Evolutionary conservation across 1,139 yeast species (phyloP), one percentile per base, ranked within the genome.

Genomic region (Komagataea norvegica): DNA sequence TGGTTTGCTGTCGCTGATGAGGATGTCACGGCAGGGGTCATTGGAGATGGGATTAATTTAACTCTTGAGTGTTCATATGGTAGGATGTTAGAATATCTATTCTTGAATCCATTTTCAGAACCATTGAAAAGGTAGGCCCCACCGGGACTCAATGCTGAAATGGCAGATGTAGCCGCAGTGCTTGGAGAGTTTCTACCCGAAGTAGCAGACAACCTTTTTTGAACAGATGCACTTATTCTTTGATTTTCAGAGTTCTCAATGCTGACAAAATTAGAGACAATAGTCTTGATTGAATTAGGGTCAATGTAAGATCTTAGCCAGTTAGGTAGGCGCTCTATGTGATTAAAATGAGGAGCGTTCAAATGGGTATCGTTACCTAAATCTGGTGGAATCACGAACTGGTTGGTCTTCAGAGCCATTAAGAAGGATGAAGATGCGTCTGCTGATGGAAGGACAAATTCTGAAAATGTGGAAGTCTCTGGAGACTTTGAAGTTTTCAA

Each of bases 61-160:
- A 87, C 95, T 42, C 95, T 65, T 10, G 91, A 74, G 52, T 83
- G 88, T 49, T 83, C 91, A 58, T 76, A 86, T n/a, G 93, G 81
- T 51, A 84, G 71, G 34, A 86, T 82, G 56, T 86, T 88, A 45
- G 83, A 78, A 62, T 86, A 86, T 41, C 95, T 61, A 59, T 86
- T 86, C 56, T 85, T 79, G 47, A 70, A 51, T 1, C 56, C 55
- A 27, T 47, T 45, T 31, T 53, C 57, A 3, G 55, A 46, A 5
- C 56, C 56, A 29, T 48, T 46, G 19, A 52, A 38, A 4, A 44
- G 27, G 29, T 46, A 44, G 26, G 36, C 36, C 8, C 45, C 45
- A 13, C 40, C 38, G 20, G 48, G 47, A 15, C 34, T 31, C n/a
- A 22, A 10, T 9, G 23, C 6, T 4, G 32, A 28, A 9, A 29